These are phyloP conservation scores for Colletotrichum filicis DNA, from an alignment of 2,329 filamentous ascomycete species.

Conservation along the genomic window DNA sequence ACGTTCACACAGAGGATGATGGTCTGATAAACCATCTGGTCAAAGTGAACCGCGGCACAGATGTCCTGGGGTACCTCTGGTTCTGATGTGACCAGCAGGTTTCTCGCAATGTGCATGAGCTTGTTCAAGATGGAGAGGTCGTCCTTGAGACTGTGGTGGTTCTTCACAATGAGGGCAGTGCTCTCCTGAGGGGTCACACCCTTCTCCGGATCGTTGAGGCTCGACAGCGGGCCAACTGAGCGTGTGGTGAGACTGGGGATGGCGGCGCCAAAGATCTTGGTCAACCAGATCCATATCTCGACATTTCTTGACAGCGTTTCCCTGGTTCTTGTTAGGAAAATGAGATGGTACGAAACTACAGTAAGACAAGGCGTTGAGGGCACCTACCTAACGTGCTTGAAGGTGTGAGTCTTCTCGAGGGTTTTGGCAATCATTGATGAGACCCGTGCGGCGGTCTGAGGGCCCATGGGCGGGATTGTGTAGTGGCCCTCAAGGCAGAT, in stretches of 20 bases:
- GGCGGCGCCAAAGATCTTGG: slow-evolving; percentile 69
- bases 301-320: slow-evolving; percentile 72
- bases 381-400: slow-evolving; percentile 67
- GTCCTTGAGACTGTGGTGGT: slow-evolving; percentile 69
- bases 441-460: slow-evolving; percentile 64
- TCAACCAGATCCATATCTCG: slow-evolving; percentile 73
- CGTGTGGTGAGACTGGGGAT: slow-evolving; percentile 70
- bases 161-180: slow-evolving; percentile 71
- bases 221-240: slow-evolving; percentile 66
- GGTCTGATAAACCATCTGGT: slow-evolving; percentile 73
- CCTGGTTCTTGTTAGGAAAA: slow-evolving; percentile 46
- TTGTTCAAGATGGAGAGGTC: slow-evolving; percentile 73
- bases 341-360: slow-evolving; percentile 2
- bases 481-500: slow-evolving; percentile 72
- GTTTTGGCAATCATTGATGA: slow-evolving; percentile 69
- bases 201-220: slow-evolving; percentile 64
- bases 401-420: slow-evolving; percentile 71
- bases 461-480: slow-evolving; percentile 67
- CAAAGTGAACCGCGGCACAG: slow-evolving; percentile 71
- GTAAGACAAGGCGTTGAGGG: neutral
- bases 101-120: slow-evolving; percentile 74
- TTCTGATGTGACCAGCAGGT: slow-evolving; percentile 72
- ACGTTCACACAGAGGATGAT: slow-evolving; percentile 75
- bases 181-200: slow-evolving; percentile 71
- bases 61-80: slow-evolving; percentile 74